Evolutionary conservation across 163 green algal genomes (phyloP).

Genomic region (Scenedesmus sp.): DNA sequence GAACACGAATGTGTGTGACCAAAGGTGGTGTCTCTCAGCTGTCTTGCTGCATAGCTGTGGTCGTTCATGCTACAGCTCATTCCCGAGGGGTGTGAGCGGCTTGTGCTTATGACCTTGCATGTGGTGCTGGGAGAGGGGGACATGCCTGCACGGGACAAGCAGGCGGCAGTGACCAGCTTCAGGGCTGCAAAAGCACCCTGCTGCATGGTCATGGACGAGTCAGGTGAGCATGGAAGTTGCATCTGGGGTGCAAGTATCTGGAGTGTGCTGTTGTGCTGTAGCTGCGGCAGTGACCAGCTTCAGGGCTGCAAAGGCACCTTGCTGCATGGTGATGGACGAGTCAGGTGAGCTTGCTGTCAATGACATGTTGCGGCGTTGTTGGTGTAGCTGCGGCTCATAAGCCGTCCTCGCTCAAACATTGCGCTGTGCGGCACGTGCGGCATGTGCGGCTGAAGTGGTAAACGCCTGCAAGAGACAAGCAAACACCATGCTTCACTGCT

Average conservation of each 20-base stretch:
- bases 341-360: slow-evolving; percentile 57
- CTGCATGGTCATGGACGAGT: slow-evolving; percentile 90
- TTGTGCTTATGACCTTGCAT: background rate
- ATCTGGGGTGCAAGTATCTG: background rate
- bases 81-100: too few species aligned
- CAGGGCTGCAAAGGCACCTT: background rate
- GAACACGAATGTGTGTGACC: background rate
- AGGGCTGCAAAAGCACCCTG: slow-evolving; percentile 22
- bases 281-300: too few species aligned
- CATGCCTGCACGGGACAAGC: slow-evolving; percentile 43
- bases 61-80: background rate
- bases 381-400: too few species aligned
- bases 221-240: slow-evolving; percentile 63
- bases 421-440: too few species aligned
- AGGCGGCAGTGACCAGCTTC: too few species aligned
- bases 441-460: too few species aligned
- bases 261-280: too few species aligned
- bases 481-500: too few species aligned
- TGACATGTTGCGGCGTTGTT: too few species aligned
- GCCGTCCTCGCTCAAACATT: too few species aligned
- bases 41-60: background rate
- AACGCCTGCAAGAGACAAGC: too few species aligned
- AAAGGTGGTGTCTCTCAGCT: too few species aligned
- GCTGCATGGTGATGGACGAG: slow-evolving; percentile 90
- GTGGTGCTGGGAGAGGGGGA: slow-evolving; percentile 56